Percentiles rank a stretch among this genome's conserved stretches.
Conservation (phyloP, 352 stramenopile species). For the Phytophthora constricta region DNA sequence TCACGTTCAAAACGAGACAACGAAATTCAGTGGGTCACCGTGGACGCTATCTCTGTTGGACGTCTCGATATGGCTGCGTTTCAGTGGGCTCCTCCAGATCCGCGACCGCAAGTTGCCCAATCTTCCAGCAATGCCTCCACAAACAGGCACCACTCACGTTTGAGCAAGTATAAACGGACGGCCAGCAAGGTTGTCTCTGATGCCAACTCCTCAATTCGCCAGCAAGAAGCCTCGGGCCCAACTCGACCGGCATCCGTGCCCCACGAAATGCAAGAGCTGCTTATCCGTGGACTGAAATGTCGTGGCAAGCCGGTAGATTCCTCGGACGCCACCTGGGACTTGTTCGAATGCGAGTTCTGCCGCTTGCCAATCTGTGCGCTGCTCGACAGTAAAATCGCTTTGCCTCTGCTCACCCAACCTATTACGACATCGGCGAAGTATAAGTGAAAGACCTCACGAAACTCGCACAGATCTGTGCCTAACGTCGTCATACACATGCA, state of each 20-base stretch:
- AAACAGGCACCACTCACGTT: conserved; percentile 9
- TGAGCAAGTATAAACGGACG: conserved; percentile 15
- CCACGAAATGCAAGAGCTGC: conserved; percentile 2
- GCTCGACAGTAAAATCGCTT: conserved; percentile 23
- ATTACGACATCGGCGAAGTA: too few relatives aligned
- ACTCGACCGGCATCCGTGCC: neutral
- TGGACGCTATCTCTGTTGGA: conserved; percentile 37
- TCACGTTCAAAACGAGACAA: conserved; percentile 22
- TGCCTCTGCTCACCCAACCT: conserved; percentile 28
- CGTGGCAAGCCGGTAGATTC: conserved; percentile 9
- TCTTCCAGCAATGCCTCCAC: neutral
- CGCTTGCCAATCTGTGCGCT: conserved; percentile 46
- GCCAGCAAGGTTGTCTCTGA: conserved; percentile 9
- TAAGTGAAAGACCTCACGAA: too few relatives aligned
- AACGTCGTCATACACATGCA: too few relatives aligned
- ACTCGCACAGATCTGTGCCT: too few relatives aligned
- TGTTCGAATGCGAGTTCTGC: conserved; percentile 57
- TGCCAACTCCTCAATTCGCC: neutral
- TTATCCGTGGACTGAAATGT: conserved; percentile 28
- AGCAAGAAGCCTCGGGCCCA: neutral
- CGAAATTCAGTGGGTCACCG: conserved; percentile 42
- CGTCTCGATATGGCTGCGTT: conserved; percentile 3
- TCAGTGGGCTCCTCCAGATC: conserved; percentile 6
- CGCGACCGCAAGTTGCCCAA: neutral
- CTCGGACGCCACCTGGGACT: conserved; percentile 24